Percentiles rank a stretch among this genome's conserved stretches.
Conservation (phyloP, 768 basidiomycete genomes). For the Mycena haematopus region DNA sequence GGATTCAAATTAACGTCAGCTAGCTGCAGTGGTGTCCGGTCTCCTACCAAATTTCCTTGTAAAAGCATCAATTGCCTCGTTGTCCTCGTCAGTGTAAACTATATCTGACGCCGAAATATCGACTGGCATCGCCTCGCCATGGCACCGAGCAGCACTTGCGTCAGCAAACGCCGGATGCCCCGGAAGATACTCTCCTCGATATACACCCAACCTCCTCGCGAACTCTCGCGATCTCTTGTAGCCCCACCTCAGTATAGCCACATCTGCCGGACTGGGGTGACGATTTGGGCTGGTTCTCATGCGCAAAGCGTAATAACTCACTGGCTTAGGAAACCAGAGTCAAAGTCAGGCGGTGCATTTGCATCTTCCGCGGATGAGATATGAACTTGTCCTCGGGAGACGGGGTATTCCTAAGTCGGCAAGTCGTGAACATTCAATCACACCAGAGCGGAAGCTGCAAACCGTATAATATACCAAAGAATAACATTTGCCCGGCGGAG, state of each 20-base stretch:
- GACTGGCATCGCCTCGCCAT: constrained; percentile 20
- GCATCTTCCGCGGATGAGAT: constrained; percentile 40
- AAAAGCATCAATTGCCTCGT: constrained; percentile 30
- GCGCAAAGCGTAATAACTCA: constrained; percentile 24
- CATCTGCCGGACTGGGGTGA: constrained; percentile 30
- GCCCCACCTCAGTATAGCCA: constrained; percentile 39
- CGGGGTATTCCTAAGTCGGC: constrained; percentile 40
- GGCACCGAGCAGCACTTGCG: constrained; percentile 5
- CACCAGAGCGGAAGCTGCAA: constrained; percentile 2
- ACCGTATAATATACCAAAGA: constrained; percentile 38
- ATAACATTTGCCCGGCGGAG: constrained; percentile 35
- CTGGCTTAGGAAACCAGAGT: constrained; percentile 39
- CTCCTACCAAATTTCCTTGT: constrained; percentile 25
- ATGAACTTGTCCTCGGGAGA: constrained; percentile 43
- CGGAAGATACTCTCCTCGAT: constrained; percentile 29
- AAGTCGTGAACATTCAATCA: neutral
- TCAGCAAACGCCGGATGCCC: constrained; percentile 28
- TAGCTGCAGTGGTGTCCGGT: neutral
- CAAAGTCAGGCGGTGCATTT: constrained; percentile 42
- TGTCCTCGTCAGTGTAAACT: constrained; percentile 30
- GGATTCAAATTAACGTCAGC: neutral
- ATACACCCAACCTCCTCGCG: constrained; percentile 42
- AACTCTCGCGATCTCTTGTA: constrained; percentile 51
- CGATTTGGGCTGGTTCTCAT: neutral
- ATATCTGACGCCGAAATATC: constrained; percentile 26